Percentiles rank a stretch among this genome's conserved stretches.
Conservation (phyloP, 805 yeast species). For the Pichia heedii region DNA sequence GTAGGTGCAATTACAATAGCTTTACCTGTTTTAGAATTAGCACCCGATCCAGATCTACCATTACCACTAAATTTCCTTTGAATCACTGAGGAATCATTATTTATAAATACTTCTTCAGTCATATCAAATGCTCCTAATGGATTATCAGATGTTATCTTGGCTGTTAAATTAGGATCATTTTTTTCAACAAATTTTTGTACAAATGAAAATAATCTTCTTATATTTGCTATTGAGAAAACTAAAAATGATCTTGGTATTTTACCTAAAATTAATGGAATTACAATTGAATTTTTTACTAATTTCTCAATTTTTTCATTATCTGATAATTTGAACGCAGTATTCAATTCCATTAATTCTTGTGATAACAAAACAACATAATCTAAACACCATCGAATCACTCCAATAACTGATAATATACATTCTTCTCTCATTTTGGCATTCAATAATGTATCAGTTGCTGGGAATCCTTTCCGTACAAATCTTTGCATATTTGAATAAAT, state of each 20-base stretch:
- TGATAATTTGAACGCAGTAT: constrained; percentile 20
- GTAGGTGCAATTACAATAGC: constrained; percentile 33
- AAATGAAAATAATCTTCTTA: constrained; percentile 52
- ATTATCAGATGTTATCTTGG: constrained; percentile 22
- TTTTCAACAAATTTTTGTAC: constrained; percentile 49
- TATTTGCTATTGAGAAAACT: constrained; percentile 56
- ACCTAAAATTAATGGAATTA: constrained; percentile 50
- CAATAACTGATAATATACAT: constrained; percentile 54
- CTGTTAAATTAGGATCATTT: constrained; percentile 27
- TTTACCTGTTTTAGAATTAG: constrained; percentile 9
- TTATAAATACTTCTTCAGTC: constrained; percentile 19
- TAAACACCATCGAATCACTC: constrained; percentile 77
- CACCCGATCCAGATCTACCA: constrained; percentile 2
- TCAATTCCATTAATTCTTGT: constrained; percentile 58
- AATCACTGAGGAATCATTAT: constrained; percentile 21
- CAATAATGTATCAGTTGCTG: constrained; percentile 36
- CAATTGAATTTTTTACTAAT: constrained; percentile 28
- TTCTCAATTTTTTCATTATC: constrained; percentile 16
- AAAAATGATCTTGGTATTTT: constrained; percentile 64
- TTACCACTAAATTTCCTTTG: constrained; percentile 5
- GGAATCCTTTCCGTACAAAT: constrained; percentile 45
- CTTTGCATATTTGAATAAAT: constrained; percentile 55
- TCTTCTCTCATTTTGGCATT: constrained; percentile 46
- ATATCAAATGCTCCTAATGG: constrained; percentile 25
- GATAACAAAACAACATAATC: constrained; percentile 65